Evolutionary conservation across 202 grass and related monocot species (phyloP).

Genomic region (Saccharum hybrid): DNA sequence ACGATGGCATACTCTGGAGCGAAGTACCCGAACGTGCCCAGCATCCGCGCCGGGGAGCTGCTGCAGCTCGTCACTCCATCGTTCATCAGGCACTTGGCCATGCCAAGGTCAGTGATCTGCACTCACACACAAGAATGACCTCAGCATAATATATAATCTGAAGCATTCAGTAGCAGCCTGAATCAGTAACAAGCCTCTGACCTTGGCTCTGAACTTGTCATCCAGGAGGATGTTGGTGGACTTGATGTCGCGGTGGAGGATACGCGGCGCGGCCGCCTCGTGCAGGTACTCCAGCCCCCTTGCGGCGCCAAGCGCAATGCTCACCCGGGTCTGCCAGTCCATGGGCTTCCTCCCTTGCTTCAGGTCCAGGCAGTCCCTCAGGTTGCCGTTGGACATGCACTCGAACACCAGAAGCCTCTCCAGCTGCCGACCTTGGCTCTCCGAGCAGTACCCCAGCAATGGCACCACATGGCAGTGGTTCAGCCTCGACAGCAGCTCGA

Average conservation of each 20-base stretch:
- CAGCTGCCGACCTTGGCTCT: constrained; percentile 75
- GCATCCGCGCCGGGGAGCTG: constrained; percentile 88
- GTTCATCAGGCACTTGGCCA: constrained; percentile 88
- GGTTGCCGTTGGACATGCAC: constrained; percentile 84
- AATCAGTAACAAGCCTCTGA: background rate
- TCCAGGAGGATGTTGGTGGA: constrained; percentile 96
- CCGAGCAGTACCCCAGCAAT: constrained; percentile 88
- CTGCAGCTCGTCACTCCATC: constrained; percentile 85
- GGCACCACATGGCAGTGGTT: constrained; percentile 97
- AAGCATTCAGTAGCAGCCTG: too few species aligned
- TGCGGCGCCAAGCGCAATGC: constrained; percentile 75
- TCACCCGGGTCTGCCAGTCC: constrained; percentile 84
- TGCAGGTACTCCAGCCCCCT: constrained; percentile 95
- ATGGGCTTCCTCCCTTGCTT: constrained; percentile 64
- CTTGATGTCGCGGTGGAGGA: constrained; percentile 97
- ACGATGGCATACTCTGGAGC: constrained; percentile 96
- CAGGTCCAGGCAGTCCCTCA: constrained; percentile 87
- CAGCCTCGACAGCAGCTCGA: constrained; percentile 88
- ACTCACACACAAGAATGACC: background rate
- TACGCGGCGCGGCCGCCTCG: constrained; percentile 88
- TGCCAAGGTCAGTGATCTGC: constrained; percentile 95
- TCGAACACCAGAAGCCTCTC: constrained; percentile 90
- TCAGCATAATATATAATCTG: too few species aligned
- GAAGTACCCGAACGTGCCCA: constrained; percentile 97
- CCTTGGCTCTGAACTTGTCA: constrained; percentile 78